Conservation (phyloP, 192 early-diverging fungal species). For the Diversispora eburnea region DNA sequence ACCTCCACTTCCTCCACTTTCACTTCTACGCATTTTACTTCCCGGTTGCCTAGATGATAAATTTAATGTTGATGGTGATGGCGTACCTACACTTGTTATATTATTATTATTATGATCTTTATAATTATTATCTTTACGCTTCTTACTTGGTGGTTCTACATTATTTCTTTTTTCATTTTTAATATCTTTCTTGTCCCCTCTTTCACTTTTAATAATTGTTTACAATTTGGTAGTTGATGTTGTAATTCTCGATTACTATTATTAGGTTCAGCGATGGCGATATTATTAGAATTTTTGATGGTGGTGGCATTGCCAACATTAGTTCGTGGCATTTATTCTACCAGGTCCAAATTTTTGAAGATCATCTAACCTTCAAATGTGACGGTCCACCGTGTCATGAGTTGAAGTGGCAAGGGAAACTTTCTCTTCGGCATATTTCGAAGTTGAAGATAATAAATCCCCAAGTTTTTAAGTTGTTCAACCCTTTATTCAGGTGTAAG, state of each 20-base stretch:
- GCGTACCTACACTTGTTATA: not conserved
- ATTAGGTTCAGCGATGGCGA: too few relatives aligned
- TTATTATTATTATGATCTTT: not conserved
- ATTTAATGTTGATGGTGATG: not conserved
- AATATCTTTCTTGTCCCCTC: conserved; percentile 28
- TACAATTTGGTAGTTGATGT: conserved; percentile 49
- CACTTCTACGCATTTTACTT: not conserved
- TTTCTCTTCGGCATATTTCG: conserved; percentile 91
- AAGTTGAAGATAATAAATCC: conserved; percentile 62
- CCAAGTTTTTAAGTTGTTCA: conserved; percentile 51
- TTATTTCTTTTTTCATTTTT: conserved; percentile 33
- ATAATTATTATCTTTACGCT: not conserved
- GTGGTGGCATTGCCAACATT: conserved; percentile 22
- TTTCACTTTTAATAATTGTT: conserved; percentile 36
- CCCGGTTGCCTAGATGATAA: not conserved
- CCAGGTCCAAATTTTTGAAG: conserved; percentile 69
- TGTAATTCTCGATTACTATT: conserved; percentile 7
- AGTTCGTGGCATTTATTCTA: conserved; percentile 35
- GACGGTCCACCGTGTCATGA: conserved; percentile 89
- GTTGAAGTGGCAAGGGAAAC: conserved; percentile 89
- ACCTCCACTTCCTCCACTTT: too few relatives aligned
- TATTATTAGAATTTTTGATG: too few relatives aligned
- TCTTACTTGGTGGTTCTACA: not conserved
- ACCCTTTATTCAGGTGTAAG: conserved; percentile 52
- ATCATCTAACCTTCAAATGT: conserved; percentile 85